Evolutionary conservation across 2,329 filamentous ascomycete genomes (phyloP).

Genomic region (Chaetoscypha palmicola): DNA sequence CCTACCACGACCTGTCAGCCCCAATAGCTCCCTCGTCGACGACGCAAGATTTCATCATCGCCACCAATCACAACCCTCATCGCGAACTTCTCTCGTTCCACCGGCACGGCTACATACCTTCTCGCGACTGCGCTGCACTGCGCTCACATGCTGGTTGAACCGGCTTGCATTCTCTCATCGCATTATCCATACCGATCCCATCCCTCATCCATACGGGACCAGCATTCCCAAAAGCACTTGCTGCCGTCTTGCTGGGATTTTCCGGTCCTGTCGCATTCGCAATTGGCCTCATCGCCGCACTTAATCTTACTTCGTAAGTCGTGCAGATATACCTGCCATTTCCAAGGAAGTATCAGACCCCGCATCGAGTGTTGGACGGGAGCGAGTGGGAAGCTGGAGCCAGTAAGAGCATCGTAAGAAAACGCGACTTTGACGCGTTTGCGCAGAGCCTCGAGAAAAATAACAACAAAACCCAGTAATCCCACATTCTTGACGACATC

Average conservation of each 20-base stretch:
- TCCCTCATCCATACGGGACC: not conserved
- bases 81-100: constrained; percentile 7
- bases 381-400: constrained; percentile 3
- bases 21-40: not conserved
- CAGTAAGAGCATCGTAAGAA: constrained; percentile 3
- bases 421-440: constrained; percentile 17
- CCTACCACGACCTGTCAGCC: constrained; percentile 7
- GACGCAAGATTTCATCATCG: constrained; percentile 4
- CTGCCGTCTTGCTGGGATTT: not conserved
- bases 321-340: constrained; percentile 8
- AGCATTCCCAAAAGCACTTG: constrained; percentile 4
- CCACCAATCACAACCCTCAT: constrained; percentile 11
- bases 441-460: not conserved
- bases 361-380: constrained; percentile 1
- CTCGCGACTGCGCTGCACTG: constrained; percentile 8
- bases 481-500: not conserved
- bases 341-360: constrained; percentile 14
- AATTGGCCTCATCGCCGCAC: not conserved
- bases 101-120: constrained; percentile 14
- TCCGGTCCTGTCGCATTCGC: not conserved
- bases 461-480: constrained; percentile 5
- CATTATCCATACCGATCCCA: not conserved
- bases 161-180: not conserved
- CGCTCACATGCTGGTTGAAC: not conserved
- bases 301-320: constrained; percentile 13